Base-by-base conservation (phyloP, 2,329 filamentous ascomycete species). In the Pezicula neosporulosa region DNA sequence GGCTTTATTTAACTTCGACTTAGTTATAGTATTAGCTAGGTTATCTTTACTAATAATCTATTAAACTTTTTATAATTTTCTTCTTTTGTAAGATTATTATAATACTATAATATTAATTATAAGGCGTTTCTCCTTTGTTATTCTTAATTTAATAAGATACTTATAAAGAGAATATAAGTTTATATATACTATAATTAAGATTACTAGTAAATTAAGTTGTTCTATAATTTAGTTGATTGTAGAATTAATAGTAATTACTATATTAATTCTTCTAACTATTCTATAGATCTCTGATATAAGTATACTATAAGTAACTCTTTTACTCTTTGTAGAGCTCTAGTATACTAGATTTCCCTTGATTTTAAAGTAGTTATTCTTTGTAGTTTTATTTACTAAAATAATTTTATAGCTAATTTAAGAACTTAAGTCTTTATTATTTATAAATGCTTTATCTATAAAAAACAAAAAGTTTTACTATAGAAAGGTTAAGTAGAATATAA, bases 91-190 rank as follows among this genome's bases (percentile, higher is more conserved):
- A 0, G 48, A 54, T 47, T 63, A 39, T 0, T 53, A n/a, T 1
- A 63, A n/a, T 1, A 47, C 45, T 42, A 63, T 59, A n/a, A 63
- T 57, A 39, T 62, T 51, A 33, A 61, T 57, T 44, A 57, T 61
- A 1, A 54, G 21, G 1, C 53, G 2, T 21, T 62, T 58, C 15
- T 62, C 52, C 18, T 56, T 51, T 0, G 49, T 60, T 3, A 50
- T 57, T 2, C 52, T 41, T 0, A 59, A 33, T 15, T 59, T 61
- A 1, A 58, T 30, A 2, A 61, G 38, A 19, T 35, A 56, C 30
- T 60, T 36, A 19, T 59, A 62, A 9, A 59, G 12, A 8, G 21
- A 60, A 24, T 53, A 56, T 1, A 39, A 56, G 21, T 59, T 42
- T 3, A 50, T 59, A 44, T 33, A 61, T 19, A 60, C 33, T 4